Evolutionary conservation across 257 asterid species (phyloP), one percentile per base, ranked within the genome.

Genomic region (Solanum chilense): DNA sequence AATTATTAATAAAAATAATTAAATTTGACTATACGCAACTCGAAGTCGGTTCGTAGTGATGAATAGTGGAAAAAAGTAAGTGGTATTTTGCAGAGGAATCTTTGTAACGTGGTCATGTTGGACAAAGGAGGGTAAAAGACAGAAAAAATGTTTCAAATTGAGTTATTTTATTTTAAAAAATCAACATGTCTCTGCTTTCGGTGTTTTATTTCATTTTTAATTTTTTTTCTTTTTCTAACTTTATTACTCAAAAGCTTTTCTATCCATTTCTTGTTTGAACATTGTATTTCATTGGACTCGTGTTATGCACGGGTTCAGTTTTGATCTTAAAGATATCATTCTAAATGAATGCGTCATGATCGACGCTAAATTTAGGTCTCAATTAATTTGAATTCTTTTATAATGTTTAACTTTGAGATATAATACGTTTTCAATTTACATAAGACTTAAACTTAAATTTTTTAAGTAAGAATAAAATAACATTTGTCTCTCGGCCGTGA

Each of bases 51-150:
- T 16, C 42, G 14, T 70, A 31, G 4, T 31, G 42, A 70, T 70
- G 58, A 23, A 0, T 27, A 25, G 14, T 77, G 83, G 39, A 42
- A 39, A 75, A 49, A 42, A 3, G 83, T 44, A 44, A 44, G 83
- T 13, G 5, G 39, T n/a, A 78, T 44, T 44, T 78, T n/a, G n/a
- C 41, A 5, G 49, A 78, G 23, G 64, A 78, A 78, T 78, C 64
- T 78, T 78, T 15, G 25, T 44, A 78, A 78, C 84, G 64, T 78
- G 84, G 84, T 42, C 41, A 14, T 78, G 84, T 44, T 45, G 84
- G 84, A 58, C 64, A 44, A 77, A 25, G 64, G 41, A 15, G 3
- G 25, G 25, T 13, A 41, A 77, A 41, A 12, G 81, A 23, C 49
- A 4, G 45, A 10, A 74, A 73, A 35, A 37, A 20, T 1, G 5